Base-by-base conservation (phyloP, 1,139 yeast genomes). In the Taphrina populina region DNA sequence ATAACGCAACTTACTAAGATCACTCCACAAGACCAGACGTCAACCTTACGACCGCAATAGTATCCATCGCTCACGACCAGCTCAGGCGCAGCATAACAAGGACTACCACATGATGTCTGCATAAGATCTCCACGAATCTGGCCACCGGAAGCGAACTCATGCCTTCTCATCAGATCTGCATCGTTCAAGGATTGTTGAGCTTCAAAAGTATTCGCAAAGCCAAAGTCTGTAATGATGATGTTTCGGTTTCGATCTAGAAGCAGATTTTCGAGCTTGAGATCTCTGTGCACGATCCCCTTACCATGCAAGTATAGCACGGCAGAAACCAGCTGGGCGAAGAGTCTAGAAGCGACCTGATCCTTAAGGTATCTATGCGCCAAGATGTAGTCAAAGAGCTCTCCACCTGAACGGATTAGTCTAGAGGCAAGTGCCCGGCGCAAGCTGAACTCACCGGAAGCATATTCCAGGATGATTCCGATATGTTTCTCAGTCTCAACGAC, bases 51-150 rank as follows among this genome's bases (percentile, higher is more conserved):
- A n/a, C 96, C 96, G 64, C 85, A 88, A 68, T 92, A 92, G 19
- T 94, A 92, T 56, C 81, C 77, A 64, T 84, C 90, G 11, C 94
- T 83, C 37, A 90, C 83, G 2, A 92, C 98, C 60, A 92, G 74
- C 69, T 92, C 98, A 0, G 98, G 98, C 2, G 98, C 98, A 0
- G 97, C 97, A 70, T 92, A 92, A 70, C 98, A 90, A 0, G 98
- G 98, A 4, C 96, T 87, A 1, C 99, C 99, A 71, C 99, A 92
- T 47, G 92, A 82, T 0, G 98, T 92, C 68, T 83, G 84, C 98
- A 92, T 92, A 56, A 88, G 73, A 67, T 88, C 96, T 15, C 61
- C 62, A 4, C 52, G 13, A 10, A 47, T 29, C 30, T 29, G 37
- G 13, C 44, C 53, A 15, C 21, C 24, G 15, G 33, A 15, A 15